Conservation (phyloP, 2,329 filamentous ascomycete genomes). For the Colletotrichum nymphaeae region DNA sequence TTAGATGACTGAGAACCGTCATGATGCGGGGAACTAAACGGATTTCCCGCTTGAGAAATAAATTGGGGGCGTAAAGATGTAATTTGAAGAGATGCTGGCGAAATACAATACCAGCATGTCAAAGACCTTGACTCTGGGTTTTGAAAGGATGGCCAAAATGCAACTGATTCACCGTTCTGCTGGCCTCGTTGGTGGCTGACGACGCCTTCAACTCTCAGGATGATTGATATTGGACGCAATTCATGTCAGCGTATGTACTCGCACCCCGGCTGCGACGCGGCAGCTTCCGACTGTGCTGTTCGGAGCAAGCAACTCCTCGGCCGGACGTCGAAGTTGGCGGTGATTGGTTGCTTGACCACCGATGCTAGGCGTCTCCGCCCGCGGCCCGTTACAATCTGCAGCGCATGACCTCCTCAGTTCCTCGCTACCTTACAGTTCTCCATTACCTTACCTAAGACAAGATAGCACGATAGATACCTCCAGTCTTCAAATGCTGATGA, state of each 20-base stretch:
- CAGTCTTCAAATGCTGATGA: neutral
- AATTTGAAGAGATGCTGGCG: neutral
- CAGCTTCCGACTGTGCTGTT: neutral
- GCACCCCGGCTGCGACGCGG: neutral
- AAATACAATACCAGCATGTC: too few relatives aligned
- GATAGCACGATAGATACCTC: too few relatives aligned
- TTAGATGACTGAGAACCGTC: slow-evolving; percentile 31
- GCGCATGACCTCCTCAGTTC: neutral
- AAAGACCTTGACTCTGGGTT: neutral
- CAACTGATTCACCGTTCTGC: neutral
- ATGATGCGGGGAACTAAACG: slow-evolving; percentile 19
- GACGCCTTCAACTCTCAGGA: slow-evolving; percentile 30
- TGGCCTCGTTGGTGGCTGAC: neutral
- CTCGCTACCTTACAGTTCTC: neutral
- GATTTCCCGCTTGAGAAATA: neutral
- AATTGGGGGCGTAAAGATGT: neutral
- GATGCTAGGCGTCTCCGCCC: neutral
- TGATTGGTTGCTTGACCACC: slow-evolving; percentile 17
- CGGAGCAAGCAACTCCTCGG: slow-evolving; percentile 28
- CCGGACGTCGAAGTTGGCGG: neutral
- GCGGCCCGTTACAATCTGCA: neutral
- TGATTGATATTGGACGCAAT: neutral
- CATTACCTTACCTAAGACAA: neutral
- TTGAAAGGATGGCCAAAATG: neutral
- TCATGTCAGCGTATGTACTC: neutral